Evolutionary conservation across 805 yeast genomes (phyloP).

Genomic region (Candida saitoana): DNA sequence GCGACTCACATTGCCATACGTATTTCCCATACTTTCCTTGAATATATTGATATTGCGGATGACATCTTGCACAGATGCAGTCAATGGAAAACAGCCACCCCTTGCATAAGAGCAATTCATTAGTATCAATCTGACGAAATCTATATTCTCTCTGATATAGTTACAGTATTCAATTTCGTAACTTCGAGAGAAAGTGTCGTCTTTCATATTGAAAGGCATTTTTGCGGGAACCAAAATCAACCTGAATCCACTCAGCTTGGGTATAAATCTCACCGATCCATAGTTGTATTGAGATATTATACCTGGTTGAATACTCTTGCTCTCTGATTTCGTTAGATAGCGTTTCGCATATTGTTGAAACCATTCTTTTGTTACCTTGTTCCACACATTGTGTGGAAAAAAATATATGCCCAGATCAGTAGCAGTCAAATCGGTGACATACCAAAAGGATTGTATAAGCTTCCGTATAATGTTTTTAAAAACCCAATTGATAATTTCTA

Average conservation of each 20-base stretch:
- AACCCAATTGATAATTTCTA: slow-evolving; percentile 55
- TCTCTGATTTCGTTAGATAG: slow-evolving; percentile 22
- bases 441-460: slow-evolving; percentile 54
- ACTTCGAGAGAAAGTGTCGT: slow-evolving; percentile 17
- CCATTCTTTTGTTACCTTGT: slow-evolving; percentile 36
- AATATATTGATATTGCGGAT: slow-evolving; percentile 35
- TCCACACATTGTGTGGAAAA: slow-evolving; percentile 63
- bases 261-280: slow-evolving; percentile 50
- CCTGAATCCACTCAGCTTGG: slow-evolving; percentile 59
- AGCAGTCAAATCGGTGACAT: slow-evolving; percentile 51
- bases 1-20: slow-evolving; percentile 22
- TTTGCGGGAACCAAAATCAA: slow-evolving; percentile 51
- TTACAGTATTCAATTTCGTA: slow-evolving; percentile 25
- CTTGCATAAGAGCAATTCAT: slow-evolving; percentile 5
- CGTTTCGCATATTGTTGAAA: slow-evolving; percentile 36
- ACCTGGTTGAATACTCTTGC: not conserved
- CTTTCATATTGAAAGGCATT: not conserved
- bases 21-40: slow-evolving; percentile 17
- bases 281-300: slow-evolving; percentile 11
- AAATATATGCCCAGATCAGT: slow-evolving; percentile 38
- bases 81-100: slow-evolving; percentile 17
- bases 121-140: slow-evolving; percentile 37
- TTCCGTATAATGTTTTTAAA: slow-evolving; percentile 43
- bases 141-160: slow-evolving; percentile 34
- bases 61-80: slow-evolving; percentile 45